Conservation (phyloP, 345 rosid species). For the Zanthoxylum bungeanum region DNA sequence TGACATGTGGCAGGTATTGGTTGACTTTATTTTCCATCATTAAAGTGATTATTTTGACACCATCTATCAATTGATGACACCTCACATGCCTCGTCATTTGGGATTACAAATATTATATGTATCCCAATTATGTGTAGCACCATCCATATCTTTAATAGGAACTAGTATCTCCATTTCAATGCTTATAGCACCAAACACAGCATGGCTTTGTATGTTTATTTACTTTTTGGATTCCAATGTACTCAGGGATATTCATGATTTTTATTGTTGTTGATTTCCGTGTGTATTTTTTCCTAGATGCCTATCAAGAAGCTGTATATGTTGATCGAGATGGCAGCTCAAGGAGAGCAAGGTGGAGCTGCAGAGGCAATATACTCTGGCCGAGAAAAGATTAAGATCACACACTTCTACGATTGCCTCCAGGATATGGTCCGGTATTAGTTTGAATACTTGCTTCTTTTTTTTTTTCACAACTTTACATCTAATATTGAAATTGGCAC, state of each 20-base stretch:
- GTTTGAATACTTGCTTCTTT: background rate
- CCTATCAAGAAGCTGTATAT: slow-evolving; percentile 83
- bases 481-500: background rate
- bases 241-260: background rate
- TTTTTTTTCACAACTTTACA: background rate
- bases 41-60: too few relatives aligned
- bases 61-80: too few relatives aligned
- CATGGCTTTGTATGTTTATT: background rate
- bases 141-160: background rate
- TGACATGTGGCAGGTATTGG: too few relatives aligned
- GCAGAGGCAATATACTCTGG: slow-evolving; percentile 78
- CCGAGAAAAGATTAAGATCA: slow-evolving; percentile 57
- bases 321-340: slow-evolving; percentile 96
- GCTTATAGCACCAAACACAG: background rate
- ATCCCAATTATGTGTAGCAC: too few relatives aligned
- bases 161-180: background rate
- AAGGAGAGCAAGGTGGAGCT: slow-evolving; percentile 75
- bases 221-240: background rate
- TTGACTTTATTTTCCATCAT: too few relatives aligned
- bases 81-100: too few relatives aligned
- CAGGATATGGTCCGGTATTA: slow-evolving; percentile 66
- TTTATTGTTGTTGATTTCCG: background rate
- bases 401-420: slow-evolving; percentile 78
- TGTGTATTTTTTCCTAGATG: slow-evolving; percentile 24
- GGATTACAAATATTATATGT: too few relatives aligned